These are phyloP conservation scores for Nothopassalora personata DNA, from an alignment of 2,329 filamentous ascomycete genomes.

Conservation along the genomic window DNA sequence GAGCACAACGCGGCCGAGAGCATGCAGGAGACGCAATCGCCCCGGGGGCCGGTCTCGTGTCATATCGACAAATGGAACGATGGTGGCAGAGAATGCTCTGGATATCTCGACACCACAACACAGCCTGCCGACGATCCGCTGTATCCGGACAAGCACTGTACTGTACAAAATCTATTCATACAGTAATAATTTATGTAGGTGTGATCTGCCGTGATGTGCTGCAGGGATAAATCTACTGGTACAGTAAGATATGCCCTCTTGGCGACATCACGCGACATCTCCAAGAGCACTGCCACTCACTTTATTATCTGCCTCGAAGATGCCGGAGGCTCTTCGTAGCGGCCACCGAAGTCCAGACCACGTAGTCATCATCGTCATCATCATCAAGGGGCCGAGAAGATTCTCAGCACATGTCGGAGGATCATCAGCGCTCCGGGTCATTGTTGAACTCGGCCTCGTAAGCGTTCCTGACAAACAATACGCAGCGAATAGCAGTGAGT, in stretches of 20 bases:
- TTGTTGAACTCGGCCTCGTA: background rate
- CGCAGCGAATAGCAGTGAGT: background rate
- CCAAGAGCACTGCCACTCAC: background rate
- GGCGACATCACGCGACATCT: background rate
- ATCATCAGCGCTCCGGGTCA: background rate
- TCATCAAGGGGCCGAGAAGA: background rate
- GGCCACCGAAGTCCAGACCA: background rate
- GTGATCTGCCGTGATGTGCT: constrained; percentile 6
- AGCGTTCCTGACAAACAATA: constrained; percentile 8
- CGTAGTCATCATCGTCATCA: background rate
- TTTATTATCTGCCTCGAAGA: background rate
- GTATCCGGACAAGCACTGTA: background rate
- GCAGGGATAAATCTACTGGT: constrained; percentile 5
- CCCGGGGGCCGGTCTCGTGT: constrained; percentile 1
- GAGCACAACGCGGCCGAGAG: background rate
- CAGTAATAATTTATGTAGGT: background rate
- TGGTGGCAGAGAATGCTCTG: background rate
- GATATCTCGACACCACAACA: background rate
- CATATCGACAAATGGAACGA: background rate
- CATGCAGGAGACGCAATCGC: constrained; percentile 1
- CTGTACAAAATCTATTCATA: background rate
- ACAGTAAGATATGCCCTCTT: background rate
- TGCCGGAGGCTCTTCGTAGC: background rate
- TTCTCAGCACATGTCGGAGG: background rate
- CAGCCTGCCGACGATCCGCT: constrained; percentile 10